phyloP scores from a whole-genome alignment of 2,329 filamentous ascomycete genomes.

The Teratosphaeria gauchensis region DNA sequence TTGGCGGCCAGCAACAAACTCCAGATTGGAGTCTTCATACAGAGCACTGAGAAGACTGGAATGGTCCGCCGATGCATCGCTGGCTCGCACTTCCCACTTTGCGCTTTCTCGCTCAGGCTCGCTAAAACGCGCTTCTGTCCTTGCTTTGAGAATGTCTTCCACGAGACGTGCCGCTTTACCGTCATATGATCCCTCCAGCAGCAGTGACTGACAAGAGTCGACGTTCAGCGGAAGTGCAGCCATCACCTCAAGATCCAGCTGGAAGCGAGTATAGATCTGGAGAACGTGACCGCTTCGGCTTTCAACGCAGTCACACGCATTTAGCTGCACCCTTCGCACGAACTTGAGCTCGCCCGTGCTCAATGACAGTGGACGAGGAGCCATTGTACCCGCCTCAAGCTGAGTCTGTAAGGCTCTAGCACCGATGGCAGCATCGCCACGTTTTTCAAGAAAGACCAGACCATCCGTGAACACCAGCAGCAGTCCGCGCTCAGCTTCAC shows the following conservation, averaged over 20 bases:
- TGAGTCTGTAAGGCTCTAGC: conserved; percentile 74
- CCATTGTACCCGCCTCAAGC: conserved; percentile 61
- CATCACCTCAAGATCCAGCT: conserved; percentile 13
- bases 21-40: conserved; percentile 58
- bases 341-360: conserved; percentile 61
- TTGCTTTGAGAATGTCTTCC: conserved; percentile 79
- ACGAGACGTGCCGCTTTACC: conserved; percentile 65
- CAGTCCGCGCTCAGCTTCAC: conserved; percentile 43
- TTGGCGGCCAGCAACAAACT: conserved; percentile 53
- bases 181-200: conserved; percentile 67
- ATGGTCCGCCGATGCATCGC: conserved; percentile 49
- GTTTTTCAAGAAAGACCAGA: conserved; percentile 66
- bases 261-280: conserved; percentile 20
- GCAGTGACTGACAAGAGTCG: conserved; percentile 38
- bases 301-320: conserved; percentile 19
- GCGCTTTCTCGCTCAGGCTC: conserved; percentile 74
- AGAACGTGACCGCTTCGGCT: conserved; percentile 18
- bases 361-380: conserved; percentile 31
- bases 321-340: conserved; percentile 24
- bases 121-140: conserved; percentile 73
- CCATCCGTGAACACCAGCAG: conserved; percentile 79
- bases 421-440: conserved; percentile 33
- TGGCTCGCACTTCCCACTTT: conserved; percentile 69
- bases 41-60: conserved; percentile 54
- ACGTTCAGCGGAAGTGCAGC: conserved; percentile 13